Evolutionary conservation across 2,329 filamentous ascomycete species (phyloP).

Genomic region (Trichoderma oligosporum): DNA sequence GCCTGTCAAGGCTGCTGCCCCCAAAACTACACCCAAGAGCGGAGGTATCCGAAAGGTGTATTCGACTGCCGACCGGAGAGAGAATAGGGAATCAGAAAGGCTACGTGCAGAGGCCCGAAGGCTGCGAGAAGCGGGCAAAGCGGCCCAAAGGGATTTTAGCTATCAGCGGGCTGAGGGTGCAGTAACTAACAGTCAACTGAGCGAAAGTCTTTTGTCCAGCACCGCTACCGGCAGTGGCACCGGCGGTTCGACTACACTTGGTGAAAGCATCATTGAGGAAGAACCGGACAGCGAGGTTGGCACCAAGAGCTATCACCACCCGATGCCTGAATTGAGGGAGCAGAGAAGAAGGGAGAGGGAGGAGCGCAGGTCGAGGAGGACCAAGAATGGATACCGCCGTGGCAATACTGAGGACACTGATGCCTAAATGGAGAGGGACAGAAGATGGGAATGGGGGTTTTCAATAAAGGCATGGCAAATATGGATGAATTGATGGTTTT

Average conservation of each 20-base stretch:
- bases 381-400: conserved; percentile 29
- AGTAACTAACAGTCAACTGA: conserved; percentile 32
- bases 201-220: conserved; percentile 32
- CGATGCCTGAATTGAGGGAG: conserved; percentile 49
- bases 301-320: conserved; percentile 55
- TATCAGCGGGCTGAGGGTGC: conserved; percentile 45
- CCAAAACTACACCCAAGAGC: conserved; percentile 22
- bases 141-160: conserved; percentile 49
- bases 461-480: background rate
- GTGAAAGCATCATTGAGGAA: conserved; percentile 17
- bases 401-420: conserved; percentile 31
- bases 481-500: background rate
- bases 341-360: conserved; percentile 32
- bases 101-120: conserved; percentile 54
- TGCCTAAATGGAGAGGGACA: background rate
- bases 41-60: conserved; percentile 59
- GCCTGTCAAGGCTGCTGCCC: conserved; percentile 41
- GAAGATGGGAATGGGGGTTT: background rate
- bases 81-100: conserved; percentile 50
- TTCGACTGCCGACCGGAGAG: conserved; percentile 54
- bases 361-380: conserved; percentile 35
- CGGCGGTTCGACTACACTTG: conserved; percentile 24
- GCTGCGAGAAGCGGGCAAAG: conserved; percentile 51
- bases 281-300: conserved; percentile 44
- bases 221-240: conserved; percentile 27